These are phyloP conservation scores for Claviceps sorghi DNA, from an alignment of 2,329 filamentous ascomycete species.

Conservation along the genomic window DNA sequence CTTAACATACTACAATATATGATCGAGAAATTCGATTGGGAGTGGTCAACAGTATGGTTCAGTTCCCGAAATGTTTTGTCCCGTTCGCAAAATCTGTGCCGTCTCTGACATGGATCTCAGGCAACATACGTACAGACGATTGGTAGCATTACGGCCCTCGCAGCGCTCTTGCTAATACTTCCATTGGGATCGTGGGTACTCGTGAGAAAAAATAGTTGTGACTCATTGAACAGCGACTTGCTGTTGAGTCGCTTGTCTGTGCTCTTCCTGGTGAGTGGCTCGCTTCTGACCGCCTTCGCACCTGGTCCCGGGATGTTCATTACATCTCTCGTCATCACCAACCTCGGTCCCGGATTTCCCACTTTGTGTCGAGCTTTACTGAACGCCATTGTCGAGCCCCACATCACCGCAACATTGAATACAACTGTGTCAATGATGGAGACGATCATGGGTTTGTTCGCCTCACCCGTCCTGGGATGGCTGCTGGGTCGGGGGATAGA, in stretches of 20 bases:
- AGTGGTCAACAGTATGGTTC: conserved; percentile 25
- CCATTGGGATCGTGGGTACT: conserved; percentile 20
- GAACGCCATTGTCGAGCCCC: conserved; percentile 34
- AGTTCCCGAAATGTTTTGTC: neutral
- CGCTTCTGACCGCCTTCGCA: conserved; percentile 24
- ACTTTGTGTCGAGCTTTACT: conserved; percentile 33
- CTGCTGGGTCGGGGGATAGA: conserved; percentile 31
- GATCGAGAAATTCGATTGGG: conserved; percentile 34
- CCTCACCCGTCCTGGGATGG: conserved; percentile 6
- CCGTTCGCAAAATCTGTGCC: neutral
- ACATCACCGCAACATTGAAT: conserved; percentile 40
- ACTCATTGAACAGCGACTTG: conserved; percentile 25
- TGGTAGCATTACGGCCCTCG: conserved; percentile 22
- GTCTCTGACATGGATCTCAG: conserved; percentile 8
- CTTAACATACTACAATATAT: conserved; percentile 36
- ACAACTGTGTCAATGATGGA: conserved; percentile 36
- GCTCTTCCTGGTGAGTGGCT: conserved; percentile 17
- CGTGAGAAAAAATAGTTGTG: conserved; percentile 15
- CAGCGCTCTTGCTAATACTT: conserved; percentile 24
- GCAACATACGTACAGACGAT: conserved; percentile 28
- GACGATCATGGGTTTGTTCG: conserved; percentile 27
- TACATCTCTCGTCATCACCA: conserved; percentile 28
- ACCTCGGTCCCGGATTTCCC: conserved; percentile 29
- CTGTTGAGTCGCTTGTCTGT: conserved; percentile 23
- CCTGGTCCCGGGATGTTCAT: conserved; percentile 21